A percentile compares a stretch with the other conserved stretches of the same genome.
These are phyloP conservation scores for Calonectria pseudoturangicola DNA, from an alignment of 2,329 filamentous ascomycete genomes.

Conservation along the genomic window DNA sequence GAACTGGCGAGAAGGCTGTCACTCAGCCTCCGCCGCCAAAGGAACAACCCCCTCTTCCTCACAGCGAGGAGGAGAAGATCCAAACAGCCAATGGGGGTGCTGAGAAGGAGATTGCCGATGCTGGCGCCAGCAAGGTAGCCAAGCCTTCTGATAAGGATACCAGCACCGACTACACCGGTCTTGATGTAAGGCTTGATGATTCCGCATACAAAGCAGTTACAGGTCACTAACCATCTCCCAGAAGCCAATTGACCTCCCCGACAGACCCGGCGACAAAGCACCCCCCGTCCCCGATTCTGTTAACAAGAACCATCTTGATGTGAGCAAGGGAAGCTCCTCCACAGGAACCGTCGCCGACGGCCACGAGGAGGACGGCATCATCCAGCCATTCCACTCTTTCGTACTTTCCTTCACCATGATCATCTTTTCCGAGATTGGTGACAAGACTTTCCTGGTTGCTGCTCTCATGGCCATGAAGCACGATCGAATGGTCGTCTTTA, in stretches of 20 bases:
- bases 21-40: slow-evolving; percentile 90
- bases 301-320: slow-evolving; percentile 78
- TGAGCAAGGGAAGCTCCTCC: slow-evolving; percentile 53
- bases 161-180: slow-evolving; percentile 59
- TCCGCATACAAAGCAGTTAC: neutral
- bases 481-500: slow-evolving; percentile 93
- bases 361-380: slow-evolving; percentile 75
- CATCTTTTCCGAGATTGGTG: slow-evolving; percentile 94
- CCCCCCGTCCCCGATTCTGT: slow-evolving; percentile 80
- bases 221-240: slow-evolving; percentile 60
- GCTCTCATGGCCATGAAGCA: slow-evolving; percentile 99
- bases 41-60: slow-evolving; percentile 87
- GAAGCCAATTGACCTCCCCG: slow-evolving; percentile 89
- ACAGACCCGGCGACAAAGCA: slow-evolving; percentile 84
- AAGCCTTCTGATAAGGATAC: slow-evolving; percentile 64
- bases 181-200: slow-evolving; percentile 56
- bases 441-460: slow-evolving; percentile 98
- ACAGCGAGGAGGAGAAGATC: slow-evolving; percentile 85
- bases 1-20: slow-evolving; percentile 78
- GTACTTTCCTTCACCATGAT: slow-evolving; percentile 97
- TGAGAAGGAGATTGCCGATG: slow-evolving; percentile 54
- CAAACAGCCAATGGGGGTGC: slow-evolving; percentile 63
- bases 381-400: slow-evolving; percentile 90
- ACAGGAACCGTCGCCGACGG: slow-evolving; percentile 53
- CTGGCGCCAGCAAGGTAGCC: slow-evolving; percentile 29